phyloP scores from a whole-genome alignment of 164 flowering plant species.

The grape (Vitis vinifera) region ASM3070453v1 NC_081822.1:5375001-5375500 shows the following conservation, averaged over 20 bases:
- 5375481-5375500: background rate
- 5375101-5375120: constrained; percentile 54
- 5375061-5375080: constrained; percentile 43
- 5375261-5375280: constrained; percentile 86
- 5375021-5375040: background rate
- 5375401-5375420: constrained; percentile 46
- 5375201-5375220: constrained; percentile 76
- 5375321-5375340: constrained; percentile 65
- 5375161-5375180: constrained; percentile 69
- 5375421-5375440: background rate
- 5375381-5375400: constrained; percentile 52
- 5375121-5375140: constrained; percentile 51
- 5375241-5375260: constrained; percentile 90
- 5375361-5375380: constrained; percentile 46
- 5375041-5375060: constrained; percentile 51
- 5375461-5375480: background rate
- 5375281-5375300: constrained; percentile 81
- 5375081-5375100: constrained; percentile 58
- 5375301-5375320: constrained; percentile 64
- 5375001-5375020: background rate
- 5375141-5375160: constrained; percentile 71
- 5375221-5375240: constrained; percentile 90
- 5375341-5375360: constrained; percentile 52
- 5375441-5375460: background rate
- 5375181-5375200: constrained; percentile 61